Conservation (phyloP, 129 eudicot genomes). For the Chrysanthemum seticuspe region DNA sequence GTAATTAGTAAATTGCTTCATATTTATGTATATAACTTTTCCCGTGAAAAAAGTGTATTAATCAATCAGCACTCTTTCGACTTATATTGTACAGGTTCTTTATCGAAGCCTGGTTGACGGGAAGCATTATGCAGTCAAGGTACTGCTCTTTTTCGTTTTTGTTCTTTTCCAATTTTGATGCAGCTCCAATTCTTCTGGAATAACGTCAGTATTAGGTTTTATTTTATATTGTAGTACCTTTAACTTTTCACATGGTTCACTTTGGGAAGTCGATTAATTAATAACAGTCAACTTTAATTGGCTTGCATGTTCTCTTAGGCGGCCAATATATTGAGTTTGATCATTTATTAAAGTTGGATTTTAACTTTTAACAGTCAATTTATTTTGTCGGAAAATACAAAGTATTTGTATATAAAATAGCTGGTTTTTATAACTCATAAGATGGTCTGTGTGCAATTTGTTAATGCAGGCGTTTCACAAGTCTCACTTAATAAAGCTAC, state of each 20-base stretch:
- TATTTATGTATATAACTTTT: too few species aligned
- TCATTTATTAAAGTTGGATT: conserved; percentile 14
- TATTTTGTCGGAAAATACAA: conserved; percentile 15
- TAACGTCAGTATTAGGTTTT: not conserved
- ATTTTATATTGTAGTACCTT: not conserved
- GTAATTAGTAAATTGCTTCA: too few species aligned
- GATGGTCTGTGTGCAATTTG: too few species aligned
- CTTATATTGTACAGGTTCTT: too few species aligned
- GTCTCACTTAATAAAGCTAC: too few species aligned
- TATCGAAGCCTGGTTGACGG: too few species aligned
- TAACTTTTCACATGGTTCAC: conserved; percentile 13
- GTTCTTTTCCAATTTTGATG: conserved; percentile 7
- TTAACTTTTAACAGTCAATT: not conserved
- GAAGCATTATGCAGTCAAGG: too few species aligned
- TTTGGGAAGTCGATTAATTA: conserved; percentile 6
- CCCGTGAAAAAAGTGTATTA: too few species aligned
- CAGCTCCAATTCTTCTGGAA: not conserved
- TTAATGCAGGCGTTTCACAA: too few species aligned
- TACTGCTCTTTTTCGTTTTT: not conserved
- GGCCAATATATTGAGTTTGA: conserved; percentile 6
- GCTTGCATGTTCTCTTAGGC: not conserved
- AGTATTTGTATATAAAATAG: not conserved
- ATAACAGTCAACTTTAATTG: conserved; percentile 10
- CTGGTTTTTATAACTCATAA: too few species aligned
- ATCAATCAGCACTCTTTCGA: too few species aligned